phyloP scores from a whole-genome alignment of 805 yeast genomes.

The Ogataea corticis region DNA sequence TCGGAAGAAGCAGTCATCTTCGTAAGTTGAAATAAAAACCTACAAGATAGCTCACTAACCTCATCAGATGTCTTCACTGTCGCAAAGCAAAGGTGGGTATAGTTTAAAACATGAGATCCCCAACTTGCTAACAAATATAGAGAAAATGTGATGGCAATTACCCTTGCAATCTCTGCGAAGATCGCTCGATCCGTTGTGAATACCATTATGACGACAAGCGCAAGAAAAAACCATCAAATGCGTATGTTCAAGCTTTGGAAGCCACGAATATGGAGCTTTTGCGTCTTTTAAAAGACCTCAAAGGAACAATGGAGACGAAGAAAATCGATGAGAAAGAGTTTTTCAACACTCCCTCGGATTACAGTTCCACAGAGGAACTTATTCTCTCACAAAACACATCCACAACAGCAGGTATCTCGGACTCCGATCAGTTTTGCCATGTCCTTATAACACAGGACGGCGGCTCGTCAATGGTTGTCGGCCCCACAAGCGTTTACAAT shows the following conservation, averaged over 20 bases:
- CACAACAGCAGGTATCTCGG: background rate
- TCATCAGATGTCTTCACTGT: slow-evolving; percentile 7
- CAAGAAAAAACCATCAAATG: slow-evolving; percentile 8
- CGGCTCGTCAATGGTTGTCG: slow-evolving; percentile 12
- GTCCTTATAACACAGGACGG: slow-evolving; percentile 10
- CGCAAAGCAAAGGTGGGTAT: slow-evolving; percentile 10
- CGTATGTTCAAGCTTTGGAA: slow-evolving; percentile 13
- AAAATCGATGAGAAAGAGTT: too few relatives aligned
- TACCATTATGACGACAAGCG: slow-evolving; percentile 11
- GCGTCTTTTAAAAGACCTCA: slow-evolving; percentile 3
- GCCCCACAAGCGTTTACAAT: slow-evolving; percentile 15
- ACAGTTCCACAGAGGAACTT: too few relatives aligned
- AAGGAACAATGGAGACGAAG: background rate
- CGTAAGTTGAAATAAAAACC: slow-evolving; percentile 5
- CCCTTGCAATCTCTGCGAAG: slow-evolving; percentile 10
- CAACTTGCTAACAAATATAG: background rate
- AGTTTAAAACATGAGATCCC: background rate
- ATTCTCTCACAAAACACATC: background rate
- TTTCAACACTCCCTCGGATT: too few relatives aligned
- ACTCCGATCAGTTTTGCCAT: slow-evolving; percentile 7
- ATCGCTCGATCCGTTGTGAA: slow-evolving; percentile 1
- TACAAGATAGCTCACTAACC: background rate
- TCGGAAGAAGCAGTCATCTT: slow-evolving; percentile 10
- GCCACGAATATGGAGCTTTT: slow-evolving; percentile 8
- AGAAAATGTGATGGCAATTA: slow-evolving; percentile 10